Evolutionary conservation across 1,284 basidiomycete genomes (phyloP).

Genomic region (Puccinia coronata): DNA sequence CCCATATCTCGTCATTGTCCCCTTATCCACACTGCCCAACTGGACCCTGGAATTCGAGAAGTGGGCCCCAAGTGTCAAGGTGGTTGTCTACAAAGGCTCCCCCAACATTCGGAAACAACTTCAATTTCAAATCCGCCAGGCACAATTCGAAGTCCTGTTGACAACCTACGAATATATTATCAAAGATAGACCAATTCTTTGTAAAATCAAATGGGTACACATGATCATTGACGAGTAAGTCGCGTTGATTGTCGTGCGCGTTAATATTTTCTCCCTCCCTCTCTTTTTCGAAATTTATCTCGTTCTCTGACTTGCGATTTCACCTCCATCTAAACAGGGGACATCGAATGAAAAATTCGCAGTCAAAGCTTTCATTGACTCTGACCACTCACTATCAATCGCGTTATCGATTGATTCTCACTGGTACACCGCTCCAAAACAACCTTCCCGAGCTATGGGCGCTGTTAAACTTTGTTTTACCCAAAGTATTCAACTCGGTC

Average conservation of each 20-base stretch:
- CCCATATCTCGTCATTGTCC: constrained; percentile 96
- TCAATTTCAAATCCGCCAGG: constrained; percentile 63
- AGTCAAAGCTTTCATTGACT: constrained; percentile 89
- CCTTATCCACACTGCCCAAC: constrained; percentile 96
- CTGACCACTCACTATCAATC: constrained; percentile 91
- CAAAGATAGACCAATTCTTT: constrained; percentile 87
- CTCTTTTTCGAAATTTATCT: neutral
- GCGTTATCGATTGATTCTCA: constrained; percentile 91
- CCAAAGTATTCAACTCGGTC: constrained; percentile 98
- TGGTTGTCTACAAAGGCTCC: constrained; percentile 91
- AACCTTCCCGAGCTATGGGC: constrained; percentile 98
- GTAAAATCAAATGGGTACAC: constrained; percentile 94
- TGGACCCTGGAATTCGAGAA: constrained; percentile 97
- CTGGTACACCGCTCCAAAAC: constrained; percentile 91
- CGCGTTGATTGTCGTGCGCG: too few relatives aligned
- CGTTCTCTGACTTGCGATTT: neutral
- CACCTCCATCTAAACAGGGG: constrained; percentile 63
- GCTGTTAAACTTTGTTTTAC: constrained; percentile 94
- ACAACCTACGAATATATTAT: constrained; percentile 99
- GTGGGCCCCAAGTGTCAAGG: constrained; percentile 88
- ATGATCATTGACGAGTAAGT: constrained; percentile 91
- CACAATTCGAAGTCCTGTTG: constrained; percentile 89
- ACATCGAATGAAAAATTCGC: constrained; percentile 99
- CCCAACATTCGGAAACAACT: constrained; percentile 74
- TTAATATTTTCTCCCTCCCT: too few relatives aligned